Percentiles rank a stretch among this genome's conserved stretches.
Evolutionary conservation across 1,284 basidiomycete genomes (phyloP).

Genomic region (Cryptococcus deneoformans): DNA sequence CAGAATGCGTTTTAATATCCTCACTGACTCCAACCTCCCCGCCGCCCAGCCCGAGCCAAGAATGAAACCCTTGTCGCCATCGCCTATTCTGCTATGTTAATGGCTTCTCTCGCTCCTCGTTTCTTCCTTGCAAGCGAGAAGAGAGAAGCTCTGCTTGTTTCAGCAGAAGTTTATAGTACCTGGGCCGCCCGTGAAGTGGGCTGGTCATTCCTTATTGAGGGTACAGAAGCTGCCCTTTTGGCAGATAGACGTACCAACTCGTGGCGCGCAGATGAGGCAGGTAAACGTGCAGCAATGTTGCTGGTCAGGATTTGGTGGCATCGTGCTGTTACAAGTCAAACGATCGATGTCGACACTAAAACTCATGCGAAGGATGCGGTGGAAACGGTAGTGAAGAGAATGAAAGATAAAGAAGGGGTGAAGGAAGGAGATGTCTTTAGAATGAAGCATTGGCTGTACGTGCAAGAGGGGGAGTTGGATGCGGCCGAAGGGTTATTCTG

Average conservation of each 20-base stretch:
- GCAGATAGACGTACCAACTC: conserved; percentile 40
- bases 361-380: conserved; percentile 38
- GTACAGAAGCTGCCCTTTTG: conserved; percentile 31
- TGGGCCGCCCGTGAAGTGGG: conserved; percentile 50
- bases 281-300: conserved; percentile 42
- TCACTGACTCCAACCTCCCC: conserved; percentile 30
- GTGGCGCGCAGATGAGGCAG: conserved; percentile 41
- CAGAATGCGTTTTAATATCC: conserved; percentile 42
- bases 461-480: conserved; percentile 42
- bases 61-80: conserved; percentile 38
- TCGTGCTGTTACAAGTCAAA: conserved; percentile 41
- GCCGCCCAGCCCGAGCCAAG: conserved; percentile 31
- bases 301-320: conserved; percentile 45
- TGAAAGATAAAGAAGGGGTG: conserved; percentile 41
- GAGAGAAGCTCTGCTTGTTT: conserved; percentile 36
- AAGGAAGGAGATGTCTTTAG: conserved; percentile 39
- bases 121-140: conserved; percentile 35
- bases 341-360: conserved; percentile 39
- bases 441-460: conserved; percentile 28
- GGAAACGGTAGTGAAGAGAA: conserved; percentile 38
- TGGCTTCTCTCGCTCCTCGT: conserved; percentile 37
- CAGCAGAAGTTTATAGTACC: conserved; percentile 47
- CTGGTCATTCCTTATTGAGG: conserved; percentile 48
- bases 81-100: conserved; percentile 36
- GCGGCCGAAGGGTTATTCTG: conserved; percentile 43